Percentiles rank a stretch among this genome's conserved stretches.
These are phyloP conservation scores for Coniophora puteana DNA, from an alignment of 1,284 basidiomycete species.

Conservation along the genomic window DNA sequence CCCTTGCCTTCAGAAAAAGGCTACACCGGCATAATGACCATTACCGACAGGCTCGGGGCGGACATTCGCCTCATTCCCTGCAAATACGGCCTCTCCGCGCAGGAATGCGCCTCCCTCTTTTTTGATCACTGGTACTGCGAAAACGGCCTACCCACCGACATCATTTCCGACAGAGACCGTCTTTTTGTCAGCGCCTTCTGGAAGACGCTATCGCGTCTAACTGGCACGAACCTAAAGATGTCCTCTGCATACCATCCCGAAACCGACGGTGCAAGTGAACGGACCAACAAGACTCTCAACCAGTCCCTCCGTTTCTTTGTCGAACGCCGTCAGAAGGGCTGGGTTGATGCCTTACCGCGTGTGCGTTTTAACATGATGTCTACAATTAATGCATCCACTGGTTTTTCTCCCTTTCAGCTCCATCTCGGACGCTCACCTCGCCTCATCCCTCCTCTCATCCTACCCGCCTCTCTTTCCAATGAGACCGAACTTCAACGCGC, in stretches of 20 bases:
- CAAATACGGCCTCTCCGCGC: constrained; percentile 19
- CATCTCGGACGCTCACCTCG: constrained; percentile 18
- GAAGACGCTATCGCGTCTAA: constrained; percentile 13
- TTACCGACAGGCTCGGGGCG: constrained; percentile 8
- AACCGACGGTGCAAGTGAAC: constrained; percentile 26
- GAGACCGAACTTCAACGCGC: constrained; percentile 18
- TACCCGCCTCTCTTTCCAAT: constrained; percentile 30
- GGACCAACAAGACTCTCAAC: constrained; percentile 30
- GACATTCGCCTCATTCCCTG: constrained; percentile 24
- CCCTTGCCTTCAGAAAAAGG: constrained; percentile 3
- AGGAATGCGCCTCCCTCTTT: constrained; percentile 17
- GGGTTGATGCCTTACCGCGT: constrained; percentile 27
- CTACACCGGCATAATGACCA: constrained; percentile 5
- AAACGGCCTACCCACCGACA: constrained; percentile 16
- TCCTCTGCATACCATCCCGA: constrained; percentile 19
- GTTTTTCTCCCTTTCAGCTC: constrained; percentile 31
- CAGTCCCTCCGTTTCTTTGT: constrained; percentile 30
- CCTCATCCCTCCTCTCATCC: constrained; percentile 21
- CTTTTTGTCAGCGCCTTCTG: constrained; percentile 22
- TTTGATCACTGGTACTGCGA: constrained; percentile 18
- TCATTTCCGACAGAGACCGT: constrained; percentile 20
- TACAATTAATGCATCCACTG: constrained; percentile 24
- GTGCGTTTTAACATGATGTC: constrained; percentile 40
- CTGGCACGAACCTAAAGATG: constrained; percentile 18
- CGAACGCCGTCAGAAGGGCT: constrained; percentile 33